Evolutionary conservation across 306 rosid genomes (phyloP).

Genomic region (Quercus suber): DNA sequence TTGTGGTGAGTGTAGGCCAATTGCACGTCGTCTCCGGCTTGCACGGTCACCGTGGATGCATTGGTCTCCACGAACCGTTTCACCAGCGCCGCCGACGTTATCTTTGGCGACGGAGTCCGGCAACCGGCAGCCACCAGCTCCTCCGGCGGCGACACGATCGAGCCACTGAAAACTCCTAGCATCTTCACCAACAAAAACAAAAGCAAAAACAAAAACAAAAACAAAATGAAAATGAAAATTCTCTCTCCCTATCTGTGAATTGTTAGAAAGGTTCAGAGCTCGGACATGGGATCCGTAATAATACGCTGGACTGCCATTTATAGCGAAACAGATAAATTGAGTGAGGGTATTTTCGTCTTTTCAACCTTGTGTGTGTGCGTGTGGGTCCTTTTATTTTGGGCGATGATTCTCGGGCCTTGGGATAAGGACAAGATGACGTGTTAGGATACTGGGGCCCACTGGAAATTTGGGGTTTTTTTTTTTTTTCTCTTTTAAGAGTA

Average conservation of each 20-base stretch:
- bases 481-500: too few species aligned
- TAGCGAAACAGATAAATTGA: conserved; percentile 1
- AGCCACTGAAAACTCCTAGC: conserved; percentile 89
- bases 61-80: conserved; percentile 58
- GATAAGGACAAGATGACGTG: neutral
- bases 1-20: conserved; percentile 73
- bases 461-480: too few species aligned
- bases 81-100: conserved; percentile 45
- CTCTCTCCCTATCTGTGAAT: neutral
- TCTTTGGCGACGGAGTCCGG: conserved; percentile 91
- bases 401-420: conserved; percentile 17
- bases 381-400: conserved; percentile 6
- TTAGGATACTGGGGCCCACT: conserved; percentile 21
- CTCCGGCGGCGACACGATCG: conserved; percentile 78
- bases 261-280: neutral
- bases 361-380: neutral
- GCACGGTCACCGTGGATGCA: conserved; percentile 58
- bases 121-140: conserved; percentile 89
- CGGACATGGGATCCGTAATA: conserved; percentile 6
- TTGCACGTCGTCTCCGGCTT: conserved; percentile 66
- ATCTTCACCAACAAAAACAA: conserved; percentile 19
- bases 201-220: too few species aligned
- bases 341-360: conserved; percentile 40
- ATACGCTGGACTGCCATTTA: conserved; percentile 7
- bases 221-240: neutral